Evolutionary conservation across 2,329 filamentous ascomycete species (phyloP), one percentile per base, ranked within the genome.

Genomic region (Knufia fluminis): DNA sequence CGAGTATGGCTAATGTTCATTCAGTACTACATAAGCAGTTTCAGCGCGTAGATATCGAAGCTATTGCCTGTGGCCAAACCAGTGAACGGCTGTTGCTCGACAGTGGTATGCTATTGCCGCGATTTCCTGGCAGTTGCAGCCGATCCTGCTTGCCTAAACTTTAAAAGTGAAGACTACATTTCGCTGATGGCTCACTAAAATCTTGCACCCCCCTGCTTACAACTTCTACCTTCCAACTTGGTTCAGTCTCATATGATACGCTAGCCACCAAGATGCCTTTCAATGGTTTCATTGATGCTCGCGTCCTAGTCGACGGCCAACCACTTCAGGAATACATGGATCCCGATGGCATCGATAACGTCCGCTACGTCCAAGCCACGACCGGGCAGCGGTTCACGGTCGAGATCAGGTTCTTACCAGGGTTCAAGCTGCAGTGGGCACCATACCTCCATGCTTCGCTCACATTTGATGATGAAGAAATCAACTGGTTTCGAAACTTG

Each of bases 281-380:
- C 4, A 19, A 28, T 4, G 39, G 41, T 23, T 49, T 26, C 24
- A 51, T 53, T 32, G 49, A 51, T 10, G 48, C 48, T 9, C 22
- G 24, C n/a, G 16, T 51, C 33, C n/a, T 41, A 17, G 49, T 51
- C 39, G 39, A 48, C 31, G 48, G 45, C 36, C 14, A 22, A 23
- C 51, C 48, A 9, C 26, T 53, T 7, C 4, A n/a, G 14, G 49
- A 53, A 40, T 51, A 51, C 41, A 7, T 17, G 19, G 48, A 46
- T 17, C 51, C 51, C 14, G 32, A 44, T 14, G 23, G 23, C 14
- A n/a, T 41, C 31, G 40, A 16, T 3, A 28, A 26, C 22, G 40
- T 43, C 3, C 22, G 24, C 40, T 43, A 24, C 14, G 17, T 43
- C 7, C 46, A 47, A 20, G 16, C 9, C 14, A 35, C 24, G 17